Evolutionary conservation across 306 rosid genomes (phyloP).

Genomic region (Canavalia gladiata): DNA sequence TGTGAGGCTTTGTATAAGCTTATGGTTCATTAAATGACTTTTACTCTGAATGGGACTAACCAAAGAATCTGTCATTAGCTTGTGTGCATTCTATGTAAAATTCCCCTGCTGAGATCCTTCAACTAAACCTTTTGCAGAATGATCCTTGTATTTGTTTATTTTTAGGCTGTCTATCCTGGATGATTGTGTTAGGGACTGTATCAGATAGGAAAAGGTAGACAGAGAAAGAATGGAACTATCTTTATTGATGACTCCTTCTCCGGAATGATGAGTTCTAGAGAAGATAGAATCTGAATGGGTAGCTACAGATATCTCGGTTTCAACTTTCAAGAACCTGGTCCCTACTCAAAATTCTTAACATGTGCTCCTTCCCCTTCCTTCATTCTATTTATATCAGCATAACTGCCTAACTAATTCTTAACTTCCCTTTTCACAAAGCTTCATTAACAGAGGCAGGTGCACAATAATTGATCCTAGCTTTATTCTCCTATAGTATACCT

Average conservation of each 20-base stretch:
- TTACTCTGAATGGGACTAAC: constrained; percentile 14
- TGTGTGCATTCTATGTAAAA: constrained; percentile 16
- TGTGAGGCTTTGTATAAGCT: constrained; percentile 5
- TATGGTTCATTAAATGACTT: constrained; percentile 27
- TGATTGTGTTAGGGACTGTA: background rate
- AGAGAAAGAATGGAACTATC: background rate
- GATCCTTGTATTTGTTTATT: background rate
- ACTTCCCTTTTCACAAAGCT: background rate
- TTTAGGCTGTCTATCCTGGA: constrained; percentile 2
- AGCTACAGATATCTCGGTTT: background rate
- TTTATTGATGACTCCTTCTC: constrained; percentile 10
- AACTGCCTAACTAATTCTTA: background rate
- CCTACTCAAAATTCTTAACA: constrained; percentile 1
- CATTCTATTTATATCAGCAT: constrained; percentile 1
- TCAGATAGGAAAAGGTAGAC: background rate
- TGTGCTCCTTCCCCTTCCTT: background rate
- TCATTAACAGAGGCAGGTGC: background rate
- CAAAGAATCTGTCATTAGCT: constrained; percentile 24
- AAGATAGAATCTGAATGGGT: constrained; percentile 7
- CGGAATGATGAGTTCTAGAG: background rate
- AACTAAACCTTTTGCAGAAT: constrained; percentile 14
- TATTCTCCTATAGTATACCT: background rate
- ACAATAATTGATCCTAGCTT: background rate
- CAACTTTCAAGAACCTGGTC: background rate
- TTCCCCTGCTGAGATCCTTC: background rate